Evolutionary conservation across 805 yeast genomes (phyloP).

Genomic region (Kodamaea hsintzibuensis): DNA sequence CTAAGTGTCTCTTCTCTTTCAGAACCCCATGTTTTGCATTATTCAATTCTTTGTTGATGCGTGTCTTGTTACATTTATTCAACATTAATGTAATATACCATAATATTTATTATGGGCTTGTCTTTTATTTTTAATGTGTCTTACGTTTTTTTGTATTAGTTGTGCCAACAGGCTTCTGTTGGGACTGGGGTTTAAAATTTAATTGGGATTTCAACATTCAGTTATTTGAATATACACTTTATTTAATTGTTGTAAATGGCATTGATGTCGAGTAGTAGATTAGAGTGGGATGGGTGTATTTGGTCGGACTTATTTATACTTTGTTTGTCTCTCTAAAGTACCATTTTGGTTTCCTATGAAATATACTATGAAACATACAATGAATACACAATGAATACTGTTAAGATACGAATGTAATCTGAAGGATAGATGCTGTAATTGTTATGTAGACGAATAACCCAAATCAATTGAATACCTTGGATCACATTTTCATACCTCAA

Average conservation of each 20-base stretch:
- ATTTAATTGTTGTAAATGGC: background rate
- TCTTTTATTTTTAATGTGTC: conserved; percentile 19
- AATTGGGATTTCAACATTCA: conserved; percentile 52
- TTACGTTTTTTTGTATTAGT: conserved; percentile 15
- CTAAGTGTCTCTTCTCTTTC: conserved; percentile 19
- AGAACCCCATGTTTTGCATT: conserved; percentile 25
- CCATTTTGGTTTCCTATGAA: too few species aligned
- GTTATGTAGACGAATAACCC: too few species aligned
- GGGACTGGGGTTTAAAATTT: conserved; percentile 35
- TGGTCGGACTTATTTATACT: too few species aligned
- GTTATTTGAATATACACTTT: conserved; percentile 19
- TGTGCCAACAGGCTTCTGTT: background rate
- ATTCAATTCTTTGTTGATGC: conserved; percentile 44
- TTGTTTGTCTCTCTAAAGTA: too few species aligned
- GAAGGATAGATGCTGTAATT: too few species aligned
- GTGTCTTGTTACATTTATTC: conserved; percentile 46
- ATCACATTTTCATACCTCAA: too few species aligned
- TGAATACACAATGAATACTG: too few species aligned
- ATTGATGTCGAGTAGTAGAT: too few species aligned
- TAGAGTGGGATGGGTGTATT: too few species aligned
- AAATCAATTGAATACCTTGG: too few species aligned
- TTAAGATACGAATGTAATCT: too few species aligned
- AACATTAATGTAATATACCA: conserved; percentile 46
- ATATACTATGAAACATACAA: too few species aligned
- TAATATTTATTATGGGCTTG: conserved; percentile 2